A percentile compares a stretch with the other conserved stretches of the same genome.
Conservation (phyloP, 2,329 filamentous ascomycete species). For the Paecilomyces dactylethromorphus region DNA sequence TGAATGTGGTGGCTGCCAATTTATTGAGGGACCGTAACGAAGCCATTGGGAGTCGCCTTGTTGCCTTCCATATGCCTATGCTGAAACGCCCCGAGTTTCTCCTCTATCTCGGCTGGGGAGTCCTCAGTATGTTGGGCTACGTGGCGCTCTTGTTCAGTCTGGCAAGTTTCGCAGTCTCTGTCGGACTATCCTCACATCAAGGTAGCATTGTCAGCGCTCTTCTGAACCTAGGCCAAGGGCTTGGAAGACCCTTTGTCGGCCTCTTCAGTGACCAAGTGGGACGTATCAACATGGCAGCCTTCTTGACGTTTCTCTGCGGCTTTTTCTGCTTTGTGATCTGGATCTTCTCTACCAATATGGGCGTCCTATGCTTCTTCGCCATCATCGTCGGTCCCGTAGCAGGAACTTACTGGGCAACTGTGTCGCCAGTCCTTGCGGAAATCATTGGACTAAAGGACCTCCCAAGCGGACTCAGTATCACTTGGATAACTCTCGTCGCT, state of each 20-base stretch:
- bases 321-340: constrained; percentile 56
- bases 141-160: constrained; percentile 59
- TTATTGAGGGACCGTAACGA: constrained; percentile 54
- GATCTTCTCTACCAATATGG: constrained; percentile 54
- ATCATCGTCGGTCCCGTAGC: constrained; percentile 33
- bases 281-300: constrained; percentile 55
- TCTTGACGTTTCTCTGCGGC: constrained; percentile 50
- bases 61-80: constrained; percentile 47
- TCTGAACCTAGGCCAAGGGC: constrained; percentile 56
- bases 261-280: constrained; percentile 57
- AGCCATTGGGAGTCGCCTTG: constrained; percentile 46
- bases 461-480: constrained; percentile 51
- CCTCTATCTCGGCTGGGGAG: constrained; percentile 51
- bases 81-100: constrained; percentile 50
- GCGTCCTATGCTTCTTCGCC: constrained; percentile 35
- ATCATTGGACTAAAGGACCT: constrained; percentile 55
- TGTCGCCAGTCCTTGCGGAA: constrained; percentile 55
- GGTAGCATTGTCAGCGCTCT: constrained; percentile 56
- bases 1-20: constrained; percentile 49
- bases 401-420: constrained; percentile 55
- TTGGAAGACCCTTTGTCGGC: constrained; percentile 53
- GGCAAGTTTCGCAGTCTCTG: constrained; percentile 54
- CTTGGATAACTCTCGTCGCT: constrained; percentile 53
- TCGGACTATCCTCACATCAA: constrained; percentile 55
- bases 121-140: constrained; percentile 59